Base-by-base conservation (phyloP, 2,329 filamentous ascomycete genomes). In the Alternaria brassicae region DNA sequence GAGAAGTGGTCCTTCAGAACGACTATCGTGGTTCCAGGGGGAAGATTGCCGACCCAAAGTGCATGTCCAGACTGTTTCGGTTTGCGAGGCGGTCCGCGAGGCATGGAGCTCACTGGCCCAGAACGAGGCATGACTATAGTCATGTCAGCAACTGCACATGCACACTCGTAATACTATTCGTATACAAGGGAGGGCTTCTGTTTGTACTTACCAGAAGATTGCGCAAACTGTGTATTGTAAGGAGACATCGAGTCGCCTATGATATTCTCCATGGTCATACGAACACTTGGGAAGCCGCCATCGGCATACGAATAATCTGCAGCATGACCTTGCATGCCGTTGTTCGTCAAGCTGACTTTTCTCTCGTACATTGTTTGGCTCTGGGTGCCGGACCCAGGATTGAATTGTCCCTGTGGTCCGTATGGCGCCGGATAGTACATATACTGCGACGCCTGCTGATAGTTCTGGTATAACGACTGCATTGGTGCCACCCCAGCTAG, bases 21-120 rank as follows among this genome's bases (percentile, higher is more conserved):
- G 78, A 92, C 88, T 12, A 98, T 84, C 39, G 89, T 89, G 0
- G 93, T 91, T 48, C 92, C 90, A 0, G 92, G 91, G 4, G 94
- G 93, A 0, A 98, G 82, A 73, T 98, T 98, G 39, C 95, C 95
- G 27, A 98, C 92, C 94, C 95, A 98, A 19, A 98, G 88, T 0
- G 94, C 94, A 75, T 97, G 91, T 1, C 93, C 94, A 82, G 84
- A 88, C 72, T 89, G 85, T 70, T 85, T 87, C 6, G 88, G 88
- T 69, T 89, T 90, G 66, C 88, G 81, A 34, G 87, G 86, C 4
- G 87, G 87, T n/a, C 88, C 88, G 66, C 87, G 82, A 32, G 85
- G 85, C 3, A 81, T 74, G 4, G 76, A 75, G 54, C 68, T 74
- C 5, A 72, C 62, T 36, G 71, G 65, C 9, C 63, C 67, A 21